Base-by-base conservation (phyloP, 2,329 filamentous ascomycete species). In the Cytospora chrysosperma region DNA sequence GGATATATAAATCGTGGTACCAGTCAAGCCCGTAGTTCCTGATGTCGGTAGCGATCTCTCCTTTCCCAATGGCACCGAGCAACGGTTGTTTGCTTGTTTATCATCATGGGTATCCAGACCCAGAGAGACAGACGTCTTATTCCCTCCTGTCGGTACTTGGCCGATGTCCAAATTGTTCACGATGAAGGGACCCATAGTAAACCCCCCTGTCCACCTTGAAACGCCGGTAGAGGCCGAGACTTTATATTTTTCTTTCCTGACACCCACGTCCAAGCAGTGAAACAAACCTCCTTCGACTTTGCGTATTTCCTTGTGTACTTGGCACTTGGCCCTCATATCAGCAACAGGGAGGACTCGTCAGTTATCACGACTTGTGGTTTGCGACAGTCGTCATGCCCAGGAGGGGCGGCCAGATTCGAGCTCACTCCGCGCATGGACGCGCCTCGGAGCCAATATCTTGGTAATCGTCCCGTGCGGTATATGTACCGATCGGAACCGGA, bases 161-260 rank as follows among this genome's bases (percentile, higher is more conserved):
- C 43, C 43, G 43, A 47, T 13, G 9, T n/a, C n/a, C n/a, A n/a
- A n/a, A n/a, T n/a, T n/a, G n/a, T 47, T 4, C n/a, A 47, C 40
- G 19, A n/a, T 43, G 19, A n/a, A n/a, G 17, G 19, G 40, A 21
- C 40, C 1, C n/a, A n/a, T 3, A 43, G 17, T n/a, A 3, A n/a
- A 5, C 4, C 15, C 28, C 59, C 59, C 28, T 56, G 52, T 34
- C 52, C n/a, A 56, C 51, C 28, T 34, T 55, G 59, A 61, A 61
- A 61, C 59, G 13, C 28, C 37, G 59, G 52, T 28, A 56, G 52
- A 27, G 28, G 40, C 59, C 52, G 40, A 37, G 21, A 28, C 4
- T 61, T 24, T 17, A 17, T n/a, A n/a, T 10, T 51, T 28, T 19
- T 52, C 30, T 21, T 10, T 13, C 10, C 9, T 21, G n/a, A 47